These are phyloP conservation scores for Trypanosoma brucei DNA, from an alignment of 208 protist genomes.

Conservation along the genomic window DNA sequence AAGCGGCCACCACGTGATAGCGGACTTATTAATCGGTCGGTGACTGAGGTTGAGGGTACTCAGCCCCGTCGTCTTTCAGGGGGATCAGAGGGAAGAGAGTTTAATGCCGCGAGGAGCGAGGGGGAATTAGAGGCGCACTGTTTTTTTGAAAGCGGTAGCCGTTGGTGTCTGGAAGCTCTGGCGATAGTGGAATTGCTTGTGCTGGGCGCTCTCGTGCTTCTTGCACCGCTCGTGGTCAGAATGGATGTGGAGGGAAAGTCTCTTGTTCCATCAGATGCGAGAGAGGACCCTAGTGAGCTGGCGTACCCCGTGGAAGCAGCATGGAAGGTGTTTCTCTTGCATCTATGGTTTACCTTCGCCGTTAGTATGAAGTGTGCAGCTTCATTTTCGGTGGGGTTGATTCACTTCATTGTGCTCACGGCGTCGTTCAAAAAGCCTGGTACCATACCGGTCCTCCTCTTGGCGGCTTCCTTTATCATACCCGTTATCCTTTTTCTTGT, in stretches of 20 bases:
- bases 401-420: conserved; percentile 60
- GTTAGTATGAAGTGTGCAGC: conserved; percentile 40
- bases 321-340: conserved; percentile 61
- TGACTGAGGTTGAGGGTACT: not conserved
- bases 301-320: conserved; percentile 43
- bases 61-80: not conserved
- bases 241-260: not conserved
- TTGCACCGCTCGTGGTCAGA: conserved; percentile 65
- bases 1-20: not conserved
- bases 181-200: conserved; percentile 52
- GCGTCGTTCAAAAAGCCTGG: conserved; percentile 41
- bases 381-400: conserved; percentile 36
- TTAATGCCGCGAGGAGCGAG: not conserved
- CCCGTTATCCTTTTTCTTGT: conserved; percentile 35
- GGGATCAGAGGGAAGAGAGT: not conserved
- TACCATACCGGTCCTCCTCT: conserved; percentile 36
- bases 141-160: not conserved
- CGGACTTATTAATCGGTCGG: not conserved
- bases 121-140: not conserved
- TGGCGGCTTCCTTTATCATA: conserved; percentile 45
- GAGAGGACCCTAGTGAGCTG: not conserved
- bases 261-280: conserved; percentile 14
- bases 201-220: conserved; percentile 58
- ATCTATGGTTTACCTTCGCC: conserved; percentile 63
- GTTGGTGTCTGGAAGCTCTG: conserved; percentile 22